Evolutionary conservation across 129 eudicot genomes (phyloP), one percentile per base, ranked within the genome.

Genomic region (Oenanthe sinensis): DNA sequence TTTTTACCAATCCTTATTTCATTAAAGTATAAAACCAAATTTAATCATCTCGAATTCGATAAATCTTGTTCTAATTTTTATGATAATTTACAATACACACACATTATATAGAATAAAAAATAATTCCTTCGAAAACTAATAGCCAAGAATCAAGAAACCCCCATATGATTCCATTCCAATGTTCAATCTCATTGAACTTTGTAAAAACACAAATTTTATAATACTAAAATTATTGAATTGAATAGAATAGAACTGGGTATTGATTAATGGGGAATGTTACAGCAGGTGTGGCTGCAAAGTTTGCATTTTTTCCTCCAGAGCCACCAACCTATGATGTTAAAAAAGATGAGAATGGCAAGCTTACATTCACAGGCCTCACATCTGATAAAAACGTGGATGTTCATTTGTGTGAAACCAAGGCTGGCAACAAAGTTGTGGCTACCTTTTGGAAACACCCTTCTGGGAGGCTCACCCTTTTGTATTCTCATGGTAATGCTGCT

Each of bases 401-500:
- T 16, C 96, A 90, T 85, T 58, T 90, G 85, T 47, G 91, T 17
- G 96, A 95, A 16, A 95, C 97, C 37, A 95, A 90, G 81, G 96
- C 86, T 9, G 97, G 98, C 14, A 91, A 95, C 73, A 91, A 88
- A 84, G 71, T 95, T 55, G 98, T 90, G 4, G 98, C 96, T 43
- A 90, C 96, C 22, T 90, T 87, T 37, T 95, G 98, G 98, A 95
- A 90, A 71, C 97, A 95, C 40, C 98, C 97, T 4, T 63, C 79
- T 74, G 97, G 88, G 69, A 91, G 87, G 77, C 87, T 95, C 24
- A 95, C 98, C 43, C 43, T 95, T 47, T 76, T 95, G 84, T 90
- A 95, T 63, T 95, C 98, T 52, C 98, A 95, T 88, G 98, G 98
- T 24, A 95, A 95, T 74, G 98, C 98, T 67, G 97, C 98, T 82